These are phyloP conservation scores for Apiotrichum brassicae DNA, from an alignment of 1,284 basidiomycete genomes.

Conservation along the genomic window DNA sequence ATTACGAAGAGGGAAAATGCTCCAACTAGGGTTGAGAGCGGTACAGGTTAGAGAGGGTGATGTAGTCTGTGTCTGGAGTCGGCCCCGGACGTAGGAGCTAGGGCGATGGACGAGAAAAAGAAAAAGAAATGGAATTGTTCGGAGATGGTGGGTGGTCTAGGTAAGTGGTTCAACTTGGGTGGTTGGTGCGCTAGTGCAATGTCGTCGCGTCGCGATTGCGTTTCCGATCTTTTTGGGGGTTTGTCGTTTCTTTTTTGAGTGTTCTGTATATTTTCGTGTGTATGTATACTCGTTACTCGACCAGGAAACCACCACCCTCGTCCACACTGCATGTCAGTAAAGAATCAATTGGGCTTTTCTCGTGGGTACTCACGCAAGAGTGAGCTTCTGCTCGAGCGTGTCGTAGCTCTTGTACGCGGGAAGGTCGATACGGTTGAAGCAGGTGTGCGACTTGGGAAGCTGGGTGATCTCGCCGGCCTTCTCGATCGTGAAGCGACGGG, in stretches of 20 bases:
- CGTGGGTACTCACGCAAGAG: constrained; percentile 55
- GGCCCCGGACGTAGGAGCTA: too few species aligned
- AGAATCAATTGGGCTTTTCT: too few species aligned
- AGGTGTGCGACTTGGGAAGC: constrained; percentile 77
- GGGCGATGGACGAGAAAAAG: too few species aligned
- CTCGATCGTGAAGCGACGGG: constrained; percentile 89
- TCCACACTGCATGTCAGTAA: constrained; percentile 54
- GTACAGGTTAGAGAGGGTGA: constrained; percentile 1
- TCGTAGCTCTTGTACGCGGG: constrained; percentile 88
- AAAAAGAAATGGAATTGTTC: too few species aligned
- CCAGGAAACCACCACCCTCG: constrained; percentile 52
- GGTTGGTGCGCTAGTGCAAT: too few species aligned
- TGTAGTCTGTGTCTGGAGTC: too few species aligned
- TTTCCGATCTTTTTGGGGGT: too few species aligned
- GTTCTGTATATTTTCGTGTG: not conserved
- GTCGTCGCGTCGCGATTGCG: too few species aligned
- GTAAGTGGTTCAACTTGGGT: too few species aligned
- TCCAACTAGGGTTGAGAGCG: not conserved
- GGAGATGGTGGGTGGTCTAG: too few species aligned
- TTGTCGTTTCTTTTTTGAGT: not conserved
- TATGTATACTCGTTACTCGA: constrained; percentile 27
- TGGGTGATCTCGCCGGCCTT: constrained; percentile 89
- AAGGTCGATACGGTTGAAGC: constrained; percentile 81
- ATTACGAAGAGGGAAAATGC: not conserved
- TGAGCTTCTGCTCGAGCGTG: constrained; percentile 80